phyloP scores from a whole-genome alignment of 306 rosid genomes.

The Echinosophora koreensis region DNA sequence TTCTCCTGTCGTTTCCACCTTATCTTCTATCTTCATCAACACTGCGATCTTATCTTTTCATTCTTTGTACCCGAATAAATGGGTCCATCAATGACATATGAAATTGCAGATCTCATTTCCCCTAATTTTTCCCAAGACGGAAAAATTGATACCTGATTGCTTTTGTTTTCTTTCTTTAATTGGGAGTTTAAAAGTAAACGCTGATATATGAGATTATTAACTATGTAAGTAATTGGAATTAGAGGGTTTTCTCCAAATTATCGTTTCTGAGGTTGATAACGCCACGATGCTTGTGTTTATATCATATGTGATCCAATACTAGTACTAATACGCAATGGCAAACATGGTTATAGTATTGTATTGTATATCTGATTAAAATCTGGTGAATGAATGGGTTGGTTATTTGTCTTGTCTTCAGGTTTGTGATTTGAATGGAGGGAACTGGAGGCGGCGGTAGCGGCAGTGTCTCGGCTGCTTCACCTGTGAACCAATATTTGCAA shows the following conservation, averaged over 20 bases:
- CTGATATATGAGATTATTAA: not conserved
- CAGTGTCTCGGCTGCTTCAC: slow-evolving; percentile 56
- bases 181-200: too few relatives aligned
- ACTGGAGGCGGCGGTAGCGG: slow-evolving; percentile 56
- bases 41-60: not conserved
- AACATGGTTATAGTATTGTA: not conserved
- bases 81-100: not conserved
- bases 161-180: not conserved
- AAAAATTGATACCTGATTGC: not conserved
- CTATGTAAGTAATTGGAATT: not conserved
- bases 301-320: not conserved
- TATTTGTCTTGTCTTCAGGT: not conserved
- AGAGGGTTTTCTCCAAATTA: not conserved
- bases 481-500: slow-evolving; percentile 65
- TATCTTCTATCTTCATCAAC: not conserved
- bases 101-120: slow-evolving; percentile 11
- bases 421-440: slow-evolving; percentile 52
- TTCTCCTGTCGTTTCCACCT: not conserved
- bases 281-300: not conserved
- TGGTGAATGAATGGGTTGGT: not conserved
- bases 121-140: not conserved
- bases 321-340: not conserved
- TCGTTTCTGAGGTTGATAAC: not conserved
- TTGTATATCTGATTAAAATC: not conserved
- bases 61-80: not conserved